Conservation (phyloP, 164 flowering plant genomes). For the Dillenia suffruticosa region DNA sequence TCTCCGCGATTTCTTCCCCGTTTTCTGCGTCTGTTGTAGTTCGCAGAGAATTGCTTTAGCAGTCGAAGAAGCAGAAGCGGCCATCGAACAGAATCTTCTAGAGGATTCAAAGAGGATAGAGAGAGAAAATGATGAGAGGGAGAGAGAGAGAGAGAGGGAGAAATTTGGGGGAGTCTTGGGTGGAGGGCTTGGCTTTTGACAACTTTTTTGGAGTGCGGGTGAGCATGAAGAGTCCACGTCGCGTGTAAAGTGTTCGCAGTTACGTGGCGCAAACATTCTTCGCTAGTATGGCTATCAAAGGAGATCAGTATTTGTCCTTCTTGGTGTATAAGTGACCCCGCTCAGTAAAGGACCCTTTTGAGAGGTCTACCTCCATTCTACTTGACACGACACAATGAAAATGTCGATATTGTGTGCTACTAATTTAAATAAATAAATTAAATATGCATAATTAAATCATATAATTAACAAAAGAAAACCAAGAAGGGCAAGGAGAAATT, state of each 20-base stretch:
- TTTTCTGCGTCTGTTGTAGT: slow-evolving; percentile 9
- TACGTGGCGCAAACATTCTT: slow-evolving; percentile 8
- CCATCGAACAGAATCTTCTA: too few relatives aligned
- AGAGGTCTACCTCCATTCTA: too few relatives aligned
- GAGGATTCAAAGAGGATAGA: slow-evolving; percentile 9
- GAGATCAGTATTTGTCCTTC: too few relatives aligned
- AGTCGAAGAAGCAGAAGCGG: slow-evolving; percentile 11
- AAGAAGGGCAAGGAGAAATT: too few relatives aligned
- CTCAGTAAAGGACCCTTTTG: too few relatives aligned
- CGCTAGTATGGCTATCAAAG: slow-evolving; percentile 15
- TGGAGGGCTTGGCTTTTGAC: too few relatives aligned
- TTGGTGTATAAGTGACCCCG: too few relatives aligned
- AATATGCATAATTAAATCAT: too few relatives aligned
- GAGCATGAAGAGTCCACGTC: slow-evolving; percentile 29
- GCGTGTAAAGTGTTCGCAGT: background rate
- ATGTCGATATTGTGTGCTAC: too few relatives aligned
- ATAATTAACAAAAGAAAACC: too few relatives aligned
- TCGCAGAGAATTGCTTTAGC: slow-evolving; percentile 31
- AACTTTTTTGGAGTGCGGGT: background rate
- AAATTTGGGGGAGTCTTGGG: background rate
- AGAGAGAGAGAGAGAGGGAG: background rate
- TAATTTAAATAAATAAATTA: too few relatives aligned
- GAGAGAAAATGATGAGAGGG: background rate
- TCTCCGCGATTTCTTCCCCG: slow-evolving; percentile 11
- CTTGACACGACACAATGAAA: too few relatives aligned